These are phyloP conservation scores for Ogataea saltuana DNA, from an alignment of 805 yeast species.

Conservation along the genomic window DNA sequence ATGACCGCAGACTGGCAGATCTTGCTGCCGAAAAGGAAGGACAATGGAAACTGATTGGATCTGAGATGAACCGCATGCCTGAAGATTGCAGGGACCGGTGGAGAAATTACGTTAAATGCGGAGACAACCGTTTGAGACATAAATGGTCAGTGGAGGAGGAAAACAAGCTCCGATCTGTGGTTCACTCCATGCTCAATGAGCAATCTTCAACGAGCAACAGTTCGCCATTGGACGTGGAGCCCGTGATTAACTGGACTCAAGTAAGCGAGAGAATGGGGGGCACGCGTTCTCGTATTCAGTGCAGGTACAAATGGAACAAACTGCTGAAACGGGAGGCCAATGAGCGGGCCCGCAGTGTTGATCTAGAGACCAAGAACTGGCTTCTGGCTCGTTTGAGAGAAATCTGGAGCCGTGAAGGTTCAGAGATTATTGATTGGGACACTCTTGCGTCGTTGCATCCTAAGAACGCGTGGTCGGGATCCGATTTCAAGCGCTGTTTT, in stretches of 20 bases:
- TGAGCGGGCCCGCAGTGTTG: constrained; percentile 44
- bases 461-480: constrained; percentile 52
- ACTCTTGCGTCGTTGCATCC: constrained; percentile 49
- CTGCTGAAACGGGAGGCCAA: constrained; percentile 59
- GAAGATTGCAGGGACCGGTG: constrained; percentile 97
- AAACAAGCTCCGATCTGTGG: constrained; percentile 53
- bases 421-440: constrained; percentile 53
- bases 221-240: constrained; percentile 31
- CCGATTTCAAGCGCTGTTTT: constrained; percentile 62
- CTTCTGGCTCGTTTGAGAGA: constrained; percentile 48
- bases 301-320: constrained; percentile 95
- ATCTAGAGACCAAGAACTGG: constrained; percentile 51
- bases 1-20: constrained; percentile 66
- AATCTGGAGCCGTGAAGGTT: constrained; percentile 41
- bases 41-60: constrained; percentile 88
- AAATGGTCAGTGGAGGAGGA: constrained; percentile 90
- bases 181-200: constrained; percentile 48
- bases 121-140: constrained; percentile 68
- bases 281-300: constrained; percentile 84
- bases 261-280: constrained; percentile 92
- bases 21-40: constrained; percentile 70
- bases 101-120: constrained; percentile 95
- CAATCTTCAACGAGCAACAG: constrained; percentile 30
- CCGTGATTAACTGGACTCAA: constrained; percentile 82
- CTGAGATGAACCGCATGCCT: constrained; percentile 85